A percentile compares a stretch with the other conserved stretches of the same genome.
Conservation (phyloP, 2,329 filamentous ascomycete species). For the Cladorrhinum sp. region DNA sequence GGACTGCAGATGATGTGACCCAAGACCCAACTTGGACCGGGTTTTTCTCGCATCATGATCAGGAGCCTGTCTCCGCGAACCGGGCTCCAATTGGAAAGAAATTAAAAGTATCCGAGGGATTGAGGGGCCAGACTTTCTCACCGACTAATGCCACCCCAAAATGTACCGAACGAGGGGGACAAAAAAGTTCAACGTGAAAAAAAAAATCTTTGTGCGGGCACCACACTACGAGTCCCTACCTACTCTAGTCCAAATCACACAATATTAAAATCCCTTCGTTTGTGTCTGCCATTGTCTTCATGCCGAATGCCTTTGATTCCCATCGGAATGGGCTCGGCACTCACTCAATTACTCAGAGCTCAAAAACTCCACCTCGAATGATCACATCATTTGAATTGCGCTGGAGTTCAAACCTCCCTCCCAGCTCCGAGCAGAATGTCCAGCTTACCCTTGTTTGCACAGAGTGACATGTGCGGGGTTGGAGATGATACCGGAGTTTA, state of each 20-base stretch:
- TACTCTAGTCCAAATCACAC: not conserved
- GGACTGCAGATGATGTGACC: slow-evolving; percentile 23
- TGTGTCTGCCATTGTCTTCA: not conserved
- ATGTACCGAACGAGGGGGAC: not conserved
- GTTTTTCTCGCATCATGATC: slow-evolving; percentile 15
- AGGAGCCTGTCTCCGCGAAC: slow-evolving; percentile 13
- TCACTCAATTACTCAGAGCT: not conserved
- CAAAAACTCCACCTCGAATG: not conserved
- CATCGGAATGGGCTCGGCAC: not conserved
- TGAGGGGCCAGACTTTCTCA: not conserved
- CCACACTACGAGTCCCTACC: not conserved
- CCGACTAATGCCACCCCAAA: not conserved
- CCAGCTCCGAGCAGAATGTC: not conserved
- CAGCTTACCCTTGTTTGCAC: not conserved
- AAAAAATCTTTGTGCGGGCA: not conserved
- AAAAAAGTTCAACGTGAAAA: not conserved
- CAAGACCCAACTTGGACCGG: slow-evolving; percentile 14
- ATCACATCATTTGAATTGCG: not conserved
- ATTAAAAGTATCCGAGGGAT: not conserved
- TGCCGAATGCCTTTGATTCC: not conserved
- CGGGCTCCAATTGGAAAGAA: slow-evolving; percentile 7
- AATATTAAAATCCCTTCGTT: not conserved
- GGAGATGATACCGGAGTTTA: not conserved
- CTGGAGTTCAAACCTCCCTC: not conserved
- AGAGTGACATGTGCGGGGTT: not conserved